Base-by-base conservation (phyloP, 441 rosid genomes). In the Brassica hybrid region DNA sequence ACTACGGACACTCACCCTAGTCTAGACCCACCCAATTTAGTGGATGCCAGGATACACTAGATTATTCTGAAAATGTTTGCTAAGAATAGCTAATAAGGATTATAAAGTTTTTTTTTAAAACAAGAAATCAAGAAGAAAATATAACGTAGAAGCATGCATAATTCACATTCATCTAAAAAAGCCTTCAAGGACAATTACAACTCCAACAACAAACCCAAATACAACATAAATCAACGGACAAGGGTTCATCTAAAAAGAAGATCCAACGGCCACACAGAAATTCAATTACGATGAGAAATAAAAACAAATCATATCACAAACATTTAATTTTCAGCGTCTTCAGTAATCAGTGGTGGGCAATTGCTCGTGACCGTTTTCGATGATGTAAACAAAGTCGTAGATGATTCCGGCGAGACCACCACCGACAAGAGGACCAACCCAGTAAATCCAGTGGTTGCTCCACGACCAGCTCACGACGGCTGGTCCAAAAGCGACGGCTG, bases 401-500 rank as follows among this genome's bases (percentile, higher is more conserved):
- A 85, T 79, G 0, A 80, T 7, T 50, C 87, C 88, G 0, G 91
- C 91, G 27, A 88, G 85, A 12, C 83, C 91, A 12, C 86, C 71
- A 2, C 91, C 91, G 10, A 82, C 10, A 54, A 86, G 82, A 10
- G 89, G 89, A 8, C 91, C 91, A 13, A 84, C 78, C 91, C 91
- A 88, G 84, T 88, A 88, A 65, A 86, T 81, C 91, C 91, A 88
- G 84, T 88, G 89, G 87, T 71, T 81, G 77, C 68, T 76, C 89
- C 91, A 85, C 32, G 87, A 32, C 89, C 91, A 85, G 83, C 89
- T 83, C 63, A 88, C 91, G 1, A 88, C 88, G 3, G 91, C 91
- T 5, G 91, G 91, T 32, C 91, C 91, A 45, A 86, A 88, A n/a
- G 91, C 84, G 3, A 88, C 89, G 0, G 91, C 91, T 7, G 91